Conservation (phyloP, 768 basidiomycete species). For the Bullera alba region DNA sequence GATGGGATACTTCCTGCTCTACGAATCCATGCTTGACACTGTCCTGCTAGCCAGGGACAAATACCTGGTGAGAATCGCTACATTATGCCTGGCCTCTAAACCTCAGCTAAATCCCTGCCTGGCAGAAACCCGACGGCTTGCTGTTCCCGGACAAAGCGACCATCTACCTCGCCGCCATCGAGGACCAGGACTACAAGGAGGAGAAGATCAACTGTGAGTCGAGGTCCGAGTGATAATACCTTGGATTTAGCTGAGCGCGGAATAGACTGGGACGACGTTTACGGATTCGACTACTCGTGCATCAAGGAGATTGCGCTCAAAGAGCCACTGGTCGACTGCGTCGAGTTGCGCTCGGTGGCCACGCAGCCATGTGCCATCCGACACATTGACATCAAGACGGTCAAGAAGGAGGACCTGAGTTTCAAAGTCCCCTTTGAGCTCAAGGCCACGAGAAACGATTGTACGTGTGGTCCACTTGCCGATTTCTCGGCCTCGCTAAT, state of each 20-base stretch:
- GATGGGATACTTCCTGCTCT: slow-evolving; percentile 99
- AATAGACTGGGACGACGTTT: slow-evolving; percentile 97
- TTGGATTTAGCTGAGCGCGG: neutral
- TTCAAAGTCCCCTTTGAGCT: slow-evolving; percentile 76
- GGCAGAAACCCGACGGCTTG: slow-evolving; percentile 65
- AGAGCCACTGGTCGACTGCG: slow-evolving; percentile 97
- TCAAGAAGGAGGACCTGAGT: slow-evolving; percentile 87
- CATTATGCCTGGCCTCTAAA: neutral
- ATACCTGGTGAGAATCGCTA: slow-evolving; percentile 60
- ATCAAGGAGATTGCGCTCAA: slow-evolving; percentile 97
- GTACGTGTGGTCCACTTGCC: slow-evolving; percentile 51
- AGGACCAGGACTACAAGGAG: slow-evolving; percentile 99
- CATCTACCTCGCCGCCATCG: slow-evolving; percentile 90
- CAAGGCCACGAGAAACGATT: slow-evolving; percentile 79
- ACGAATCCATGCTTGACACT: slow-evolving; percentile 99
- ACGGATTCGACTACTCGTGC: slow-evolving; percentile 98
- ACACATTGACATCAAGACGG: slow-evolving; percentile 85
- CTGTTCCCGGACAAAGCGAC: slow-evolving; percentile 95
- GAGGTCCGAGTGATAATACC: neutral
- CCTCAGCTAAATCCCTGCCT: neutral
- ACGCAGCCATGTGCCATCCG: slow-evolving; percentile 87
- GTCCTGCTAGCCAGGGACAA: slow-evolving; percentile 94
- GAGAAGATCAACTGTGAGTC: slow-evolving; percentile 97
- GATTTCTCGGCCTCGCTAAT: neutral
- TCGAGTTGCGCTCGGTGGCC: slow-evolving; percentile 90